Percentiles rank a stretch among this genome's conserved stretches.
These are phyloP conservation scores for Ogataea pini DNA, from an alignment of 805 yeast species.

Conservation along the genomic window DNA sequence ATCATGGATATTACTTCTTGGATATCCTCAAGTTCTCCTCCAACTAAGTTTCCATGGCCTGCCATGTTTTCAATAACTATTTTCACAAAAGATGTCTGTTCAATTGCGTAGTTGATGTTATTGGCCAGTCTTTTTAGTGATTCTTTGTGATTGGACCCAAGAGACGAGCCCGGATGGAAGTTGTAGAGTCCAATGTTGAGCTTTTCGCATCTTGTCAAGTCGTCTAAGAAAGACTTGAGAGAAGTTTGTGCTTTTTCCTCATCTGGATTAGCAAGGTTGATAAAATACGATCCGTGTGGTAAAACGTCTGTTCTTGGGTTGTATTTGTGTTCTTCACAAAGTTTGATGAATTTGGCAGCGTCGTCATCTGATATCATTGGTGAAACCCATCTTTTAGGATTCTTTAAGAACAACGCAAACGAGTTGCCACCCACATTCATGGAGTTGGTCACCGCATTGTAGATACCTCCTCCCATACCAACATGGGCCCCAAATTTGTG, in stretches of 20 bases:
- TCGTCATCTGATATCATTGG: slow-evolving; percentile 73
- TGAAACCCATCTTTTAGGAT: slow-evolving; percentile 89
- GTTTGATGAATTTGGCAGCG: slow-evolving; percentile 59
- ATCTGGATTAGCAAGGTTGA: slow-evolving; percentile 91
- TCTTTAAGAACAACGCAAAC: slow-evolving; percentile 87
- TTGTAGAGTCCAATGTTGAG: slow-evolving; percentile 84
- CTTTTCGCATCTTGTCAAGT: slow-evolving; percentile 81
- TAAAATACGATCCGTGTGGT: slow-evolving; percentile 95
- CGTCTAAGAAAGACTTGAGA: slow-evolving; percentile 78
- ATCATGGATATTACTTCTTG: slow-evolving; percentile 71
- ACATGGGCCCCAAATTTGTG: slow-evolving; percentile 88
- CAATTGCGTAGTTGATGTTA: slow-evolving; percentile 76
- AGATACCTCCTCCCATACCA: slow-evolving; percentile 71
- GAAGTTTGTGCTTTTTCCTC: slow-evolving; percentile 74
- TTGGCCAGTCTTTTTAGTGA: slow-evolving; percentile 73
- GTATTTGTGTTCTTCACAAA: slow-evolving; percentile 64
- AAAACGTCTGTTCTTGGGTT: slow-evolving; percentile 76
- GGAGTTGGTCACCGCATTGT: slow-evolving; percentile 41
- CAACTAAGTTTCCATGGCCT: slow-evolving; percentile 90
- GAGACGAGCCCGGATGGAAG: slow-evolving; percentile 89
- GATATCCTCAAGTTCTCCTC: slow-evolving; percentile 76
- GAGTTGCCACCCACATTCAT: slow-evolving; percentile 65
- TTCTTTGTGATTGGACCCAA: slow-evolving; percentile 62
- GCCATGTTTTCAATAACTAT: slow-evolving; percentile 97
- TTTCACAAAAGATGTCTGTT: slow-evolving; percentile 74